Conservation (phyloP, 495 filamentous ascomycete genomes). For the Tuber aestivum region DNA sequence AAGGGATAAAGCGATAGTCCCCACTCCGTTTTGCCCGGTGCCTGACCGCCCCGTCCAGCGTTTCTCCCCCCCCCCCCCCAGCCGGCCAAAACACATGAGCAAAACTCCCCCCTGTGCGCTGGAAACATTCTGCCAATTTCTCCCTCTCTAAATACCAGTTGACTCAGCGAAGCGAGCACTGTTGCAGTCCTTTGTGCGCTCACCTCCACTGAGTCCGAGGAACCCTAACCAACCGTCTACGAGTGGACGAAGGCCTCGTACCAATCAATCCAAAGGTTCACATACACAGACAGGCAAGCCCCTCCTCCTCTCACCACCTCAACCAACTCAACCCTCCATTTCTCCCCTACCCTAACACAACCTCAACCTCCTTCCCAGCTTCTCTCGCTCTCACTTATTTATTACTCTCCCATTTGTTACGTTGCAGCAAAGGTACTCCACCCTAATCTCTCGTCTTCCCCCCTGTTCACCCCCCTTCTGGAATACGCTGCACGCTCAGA, state of each 20-base stretch:
- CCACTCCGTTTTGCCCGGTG: neutral
- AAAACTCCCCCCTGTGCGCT: neutral
- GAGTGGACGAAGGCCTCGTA: neutral
- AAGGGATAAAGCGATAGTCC: neutral
- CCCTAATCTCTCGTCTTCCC: constrained; percentile 27
- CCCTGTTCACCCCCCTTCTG: constrained; percentile 10
- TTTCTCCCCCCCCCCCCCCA: no score
- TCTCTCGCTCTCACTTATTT: neutral
- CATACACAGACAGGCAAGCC: constrained; percentile 6
- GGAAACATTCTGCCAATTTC: neutral
- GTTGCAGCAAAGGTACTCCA: constrained; percentile 36
- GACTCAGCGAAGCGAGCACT: neutral
- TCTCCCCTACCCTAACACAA: constrained; percentile 28
- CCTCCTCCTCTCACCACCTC: constrained; percentile 26
- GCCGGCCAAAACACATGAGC: neutral
- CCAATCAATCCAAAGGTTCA: neutral
- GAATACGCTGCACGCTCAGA: constrained; percentile 11
- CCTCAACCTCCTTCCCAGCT: constrained; percentile 11
- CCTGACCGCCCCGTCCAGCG: neutral
- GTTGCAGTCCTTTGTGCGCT: neutral
- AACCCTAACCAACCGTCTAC: neutral
- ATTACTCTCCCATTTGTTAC: constrained; percentile 21
- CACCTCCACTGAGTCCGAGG: neutral
- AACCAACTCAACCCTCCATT: constrained; percentile 27
- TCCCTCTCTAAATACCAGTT: neutral